Base-by-base conservation (phyloP, 805 yeast genomes). In the Yarrowia sp. region DNA sequence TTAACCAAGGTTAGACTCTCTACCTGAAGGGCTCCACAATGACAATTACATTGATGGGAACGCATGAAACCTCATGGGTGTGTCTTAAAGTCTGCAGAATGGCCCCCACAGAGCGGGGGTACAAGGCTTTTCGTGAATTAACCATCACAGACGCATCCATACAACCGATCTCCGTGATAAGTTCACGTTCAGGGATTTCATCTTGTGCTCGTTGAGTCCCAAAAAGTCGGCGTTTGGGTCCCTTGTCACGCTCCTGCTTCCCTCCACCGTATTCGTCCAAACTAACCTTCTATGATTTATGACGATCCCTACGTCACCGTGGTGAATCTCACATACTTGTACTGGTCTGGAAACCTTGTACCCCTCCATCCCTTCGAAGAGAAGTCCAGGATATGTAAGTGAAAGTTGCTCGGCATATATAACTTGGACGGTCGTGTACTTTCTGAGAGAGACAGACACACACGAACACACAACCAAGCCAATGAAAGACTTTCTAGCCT, bases 361-460 rank as follows among this genome's bases (percentile, higher is more conserved):
- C 54, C 54, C 54, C 54, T 48, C 54, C 54, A 32, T 48, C 32
- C 54, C 51, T 26, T 21, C 17, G 12, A 28, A 33, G 52, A 46
- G 36, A 28, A 16, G 24, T 30, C 52, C 52, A 44, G 52, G 52
- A 46, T 28, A 46, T 46, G 26, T 17, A 30, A 28, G 22, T 16
- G 35, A n/a, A n/a, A 28, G 36, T 4, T 16, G 14, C 32, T 43
- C 22, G 21, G 11, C 26, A 19, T 49, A 49, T 49, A 49, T 49
- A 33, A 32, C 41, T 19, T 14, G 35, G 16, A n/a, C n/a, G 5
- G 36, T 10, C 36, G 24, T 19, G 22, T 26, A 8, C 2, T 2
- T 5, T 28, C 8, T 16, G 16, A 12, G 10, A 17, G 10, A 4
- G 4, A 3, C 14, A 28, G 19, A 28, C 35, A n/a, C 26, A 10